These are phyloP conservation scores for Tolypocladium endophyticum DNA, from an alignment of 2,329 filamentous ascomycete species.

Conservation along the genomic window DNA sequence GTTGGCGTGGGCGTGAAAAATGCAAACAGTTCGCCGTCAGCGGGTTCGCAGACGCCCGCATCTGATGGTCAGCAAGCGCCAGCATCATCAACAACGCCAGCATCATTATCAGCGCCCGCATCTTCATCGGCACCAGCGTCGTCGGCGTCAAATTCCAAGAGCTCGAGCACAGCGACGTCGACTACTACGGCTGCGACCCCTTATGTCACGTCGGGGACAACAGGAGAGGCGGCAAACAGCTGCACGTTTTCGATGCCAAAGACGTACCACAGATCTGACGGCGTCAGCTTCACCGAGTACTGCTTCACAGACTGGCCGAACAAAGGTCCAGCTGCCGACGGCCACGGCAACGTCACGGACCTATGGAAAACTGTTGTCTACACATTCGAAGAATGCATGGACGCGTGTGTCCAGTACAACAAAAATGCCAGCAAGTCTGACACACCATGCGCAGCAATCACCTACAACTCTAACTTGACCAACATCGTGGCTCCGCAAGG, in stretches of 20 bases:
- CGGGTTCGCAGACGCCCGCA: not conserved
- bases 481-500: slow-evolving; percentile 1
- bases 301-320: slow-evolving; percentile 12
- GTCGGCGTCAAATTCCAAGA: not conserved
- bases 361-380: slow-evolving; percentile 4
- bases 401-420: slow-evolving; percentile 7
- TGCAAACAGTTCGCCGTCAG: not conserved
- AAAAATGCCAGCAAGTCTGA: not conserved
- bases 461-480: slow-evolving; percentile 11
- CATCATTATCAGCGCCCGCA: too few relatives aligned
- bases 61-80: not conserved
- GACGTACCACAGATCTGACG: slow-evolving; percentile 3
- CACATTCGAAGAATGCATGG: slow-evolving; percentile 11
- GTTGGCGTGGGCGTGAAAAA: not conserved
- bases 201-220: slow-evolving; percentile 4
- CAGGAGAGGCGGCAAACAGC: slow-evolving; percentile 6
- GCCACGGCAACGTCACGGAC: slow-evolving; percentile 8
- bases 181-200: not conserved
- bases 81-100: not conserved
- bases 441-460: slow-evolving; percentile 5
- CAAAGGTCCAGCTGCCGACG: slow-evolving; percentile 1
- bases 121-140: too few relatives aligned
- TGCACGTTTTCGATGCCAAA: slow-evolving; percentile 5
- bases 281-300: slow-evolving; percentile 4
- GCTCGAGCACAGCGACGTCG: not conserved